Evolutionary conservation across 495 filamentous ascomycete genomes (phyloP), one percentile per base, ranked within the genome.

Genomic region (Apiosordaria backusii): DNA sequence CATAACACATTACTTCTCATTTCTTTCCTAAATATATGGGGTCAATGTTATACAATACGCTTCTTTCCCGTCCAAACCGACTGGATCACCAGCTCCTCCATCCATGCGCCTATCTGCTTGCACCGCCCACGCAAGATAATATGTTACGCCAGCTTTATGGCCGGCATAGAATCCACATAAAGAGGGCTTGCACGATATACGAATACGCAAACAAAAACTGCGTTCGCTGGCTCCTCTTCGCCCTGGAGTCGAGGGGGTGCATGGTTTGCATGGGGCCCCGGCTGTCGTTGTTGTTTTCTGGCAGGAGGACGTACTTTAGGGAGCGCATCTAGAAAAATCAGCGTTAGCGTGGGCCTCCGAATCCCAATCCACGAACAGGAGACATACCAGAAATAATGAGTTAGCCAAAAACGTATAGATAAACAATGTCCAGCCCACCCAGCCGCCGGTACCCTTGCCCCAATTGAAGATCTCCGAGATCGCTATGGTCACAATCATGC

Each of bases 171-270:
- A 93, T 86, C 89, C 95, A 94, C 91, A 97, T 97, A 75, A 97
- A 96, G 63, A 93, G 72, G 58, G 98, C 87, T 77, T 99, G 95
- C 61, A 97, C 89, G 18, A 93, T 81, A 77, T 98, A 99, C 50
- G 92, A 90, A 80, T 99, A 99, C 66, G 94, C 79, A 78, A 98
- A 97, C 66, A 99, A 80, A 71, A 99, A 99, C 81, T 97, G 92
- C 3, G 93, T 97, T 64, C 95, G 84, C 75, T 92, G 87, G 77
- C 90, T 97, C 73, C 89, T 86, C 81, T 96, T 93, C 19, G 90
- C 86, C 68, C 93, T 86, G 16, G 83, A 76, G 60, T 84, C 80
- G 29, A 68, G 68, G 50, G 88, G 74, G 88, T 65, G 93, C 87
- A 75, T 77, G 24, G 91, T 92, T 75, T 94, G 90, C 80, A 88